phyloP scores from a whole-genome alignment of 179 eudicot species.

The Spergularia azorica region DNA sequence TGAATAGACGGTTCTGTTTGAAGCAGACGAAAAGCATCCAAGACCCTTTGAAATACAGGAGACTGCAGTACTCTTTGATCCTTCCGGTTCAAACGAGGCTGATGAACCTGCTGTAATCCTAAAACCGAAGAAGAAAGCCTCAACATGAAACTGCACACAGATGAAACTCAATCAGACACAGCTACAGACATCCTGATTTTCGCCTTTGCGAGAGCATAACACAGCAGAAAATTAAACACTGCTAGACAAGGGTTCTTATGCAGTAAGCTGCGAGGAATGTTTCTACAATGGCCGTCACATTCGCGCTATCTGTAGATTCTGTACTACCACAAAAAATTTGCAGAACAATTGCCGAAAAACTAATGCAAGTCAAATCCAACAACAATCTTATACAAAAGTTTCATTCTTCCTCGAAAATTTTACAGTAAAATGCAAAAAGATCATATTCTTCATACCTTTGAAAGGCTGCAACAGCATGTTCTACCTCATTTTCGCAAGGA shows the following conservation, averaged over 20 bases:
- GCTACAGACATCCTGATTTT: neutral
- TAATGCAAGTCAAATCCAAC: too few species aligned
- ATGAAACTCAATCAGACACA: neutral
- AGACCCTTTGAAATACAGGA: slow-evolving; percentile 35
- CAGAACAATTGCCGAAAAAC: too few species aligned
- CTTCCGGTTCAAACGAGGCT: slow-evolving; percentile 7
- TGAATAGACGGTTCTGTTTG: slow-evolving; percentile 37
- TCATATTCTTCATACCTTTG: slow-evolving; percentile 31
- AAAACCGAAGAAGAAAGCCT: slow-evolving; percentile 21
- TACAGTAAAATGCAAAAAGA: too few species aligned
- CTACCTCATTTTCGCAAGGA: slow-evolving; percentile 39
- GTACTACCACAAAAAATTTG: too few species aligned
- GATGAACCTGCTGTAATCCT: slow-evolving; percentile 12
- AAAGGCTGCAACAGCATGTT: slow-evolving; percentile 38
- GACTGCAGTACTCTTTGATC: slow-evolving; percentile 25
- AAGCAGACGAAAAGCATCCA: slow-evolving; percentile 41
- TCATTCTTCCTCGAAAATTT: too few species aligned
- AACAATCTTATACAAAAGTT: too few species aligned
- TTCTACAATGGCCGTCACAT: too few species aligned
- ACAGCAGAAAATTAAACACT: neutral
- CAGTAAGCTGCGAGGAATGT: too few species aligned
- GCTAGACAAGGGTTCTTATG: too few species aligned
- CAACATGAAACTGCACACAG: slow-evolving; percentile 33
- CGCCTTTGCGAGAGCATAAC: neutral
- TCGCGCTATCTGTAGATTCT: too few species aligned